These are phyloP conservation scores for Marasmius oreades DNA, from an alignment of 1,284 basidiomycete genomes.

Conservation along the genomic window DNA sequence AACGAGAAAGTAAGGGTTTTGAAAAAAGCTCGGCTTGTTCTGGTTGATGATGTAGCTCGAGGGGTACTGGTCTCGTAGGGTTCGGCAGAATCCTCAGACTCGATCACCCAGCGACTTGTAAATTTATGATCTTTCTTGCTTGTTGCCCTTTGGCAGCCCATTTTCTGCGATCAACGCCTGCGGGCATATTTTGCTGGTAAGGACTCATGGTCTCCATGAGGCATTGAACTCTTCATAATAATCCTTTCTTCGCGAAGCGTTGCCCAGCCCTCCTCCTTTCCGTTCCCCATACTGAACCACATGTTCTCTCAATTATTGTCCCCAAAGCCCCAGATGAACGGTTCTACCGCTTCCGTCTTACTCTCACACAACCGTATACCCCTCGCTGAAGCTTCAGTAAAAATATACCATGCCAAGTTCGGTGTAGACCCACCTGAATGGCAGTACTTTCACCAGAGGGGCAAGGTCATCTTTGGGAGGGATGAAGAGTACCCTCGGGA, in stretches of 20 bases:
- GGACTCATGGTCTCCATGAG: too few species aligned
- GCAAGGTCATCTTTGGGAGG: slow-evolving; percentile 69
- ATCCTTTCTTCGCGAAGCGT: too few species aligned
- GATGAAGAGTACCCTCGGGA: slow-evolving; percentile 28
- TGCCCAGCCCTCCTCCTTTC: neutral
- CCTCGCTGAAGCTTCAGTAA: slow-evolving; percentile 22
- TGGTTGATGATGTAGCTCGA: slow-evolving; percentile 41
- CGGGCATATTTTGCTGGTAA: too few species aligned
- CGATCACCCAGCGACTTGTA: too few species aligned
- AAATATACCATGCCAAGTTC: slow-evolving; percentile 55
- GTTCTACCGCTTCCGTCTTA: neutral
- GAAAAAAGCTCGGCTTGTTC: slow-evolving; percentile 35
- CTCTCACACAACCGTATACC: neutral
- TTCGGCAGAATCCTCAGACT: neutral
- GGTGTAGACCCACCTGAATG: slow-evolving; percentile 49
- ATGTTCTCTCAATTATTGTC: slow-evolving; percentile 8
- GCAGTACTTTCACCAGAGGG: slow-evolving; percentile 69
- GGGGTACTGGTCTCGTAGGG: slow-evolving; percentile 36
- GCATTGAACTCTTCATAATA: too few species aligned
- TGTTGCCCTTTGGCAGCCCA: too few species aligned
- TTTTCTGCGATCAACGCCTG: too few species aligned
- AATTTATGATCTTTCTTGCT: too few species aligned
- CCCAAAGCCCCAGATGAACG: neutral
- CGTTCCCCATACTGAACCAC: neutral
- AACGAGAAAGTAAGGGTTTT: slow-evolving; percentile 29